Evolutionary conservation across 371 early-diverging fungal genomes (phyloP).

Genomic region (Syncephalastrum racemosum): DNA sequence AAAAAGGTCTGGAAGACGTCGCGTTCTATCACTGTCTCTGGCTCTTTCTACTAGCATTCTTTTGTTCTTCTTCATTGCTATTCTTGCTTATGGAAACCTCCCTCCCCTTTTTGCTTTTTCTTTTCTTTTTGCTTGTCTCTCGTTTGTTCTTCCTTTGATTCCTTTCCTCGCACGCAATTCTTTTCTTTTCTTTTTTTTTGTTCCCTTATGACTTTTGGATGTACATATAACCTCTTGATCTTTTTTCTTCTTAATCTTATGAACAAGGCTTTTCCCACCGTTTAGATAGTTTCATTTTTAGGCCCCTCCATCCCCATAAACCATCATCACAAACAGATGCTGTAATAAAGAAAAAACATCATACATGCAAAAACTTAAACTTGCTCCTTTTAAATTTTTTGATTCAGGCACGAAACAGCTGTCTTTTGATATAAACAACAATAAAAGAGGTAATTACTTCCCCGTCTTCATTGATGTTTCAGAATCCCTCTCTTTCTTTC

Average conservation of each 20-base stretch:
- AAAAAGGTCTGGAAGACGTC: neutral
- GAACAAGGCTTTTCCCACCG: no score
- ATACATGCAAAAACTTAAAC: no score
- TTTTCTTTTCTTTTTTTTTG: constrained; percentile 1
- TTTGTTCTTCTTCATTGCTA: neutral
- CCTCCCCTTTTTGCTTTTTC: neutral
- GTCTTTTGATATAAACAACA: no score
- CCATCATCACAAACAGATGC: no score
- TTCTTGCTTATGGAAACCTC: neutral
- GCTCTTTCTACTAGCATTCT: neutral
- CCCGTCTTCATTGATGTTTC: neutral
- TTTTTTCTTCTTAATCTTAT: no score
- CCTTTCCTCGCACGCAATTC: constrained; percentile 1
- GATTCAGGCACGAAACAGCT: no score
- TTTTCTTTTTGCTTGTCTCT: neutral
- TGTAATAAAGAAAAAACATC: no score
- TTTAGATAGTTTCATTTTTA: no score
- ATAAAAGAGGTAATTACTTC: no score
- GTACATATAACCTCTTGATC: no score
- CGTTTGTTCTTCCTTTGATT: constrained; percentile 3
- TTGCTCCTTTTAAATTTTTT: no score
- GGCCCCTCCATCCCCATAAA: no score
- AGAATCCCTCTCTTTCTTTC: neutral
- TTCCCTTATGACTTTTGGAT: neutral
- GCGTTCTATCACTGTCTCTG: neutral